Percentiles rank a stretch among this genome's conserved stretches.
These are phyloP conservation scores for Boletus eberwhitei DNA, from an alignment of 768 basidiomycete species.

Conservation along the genomic window DNA sequence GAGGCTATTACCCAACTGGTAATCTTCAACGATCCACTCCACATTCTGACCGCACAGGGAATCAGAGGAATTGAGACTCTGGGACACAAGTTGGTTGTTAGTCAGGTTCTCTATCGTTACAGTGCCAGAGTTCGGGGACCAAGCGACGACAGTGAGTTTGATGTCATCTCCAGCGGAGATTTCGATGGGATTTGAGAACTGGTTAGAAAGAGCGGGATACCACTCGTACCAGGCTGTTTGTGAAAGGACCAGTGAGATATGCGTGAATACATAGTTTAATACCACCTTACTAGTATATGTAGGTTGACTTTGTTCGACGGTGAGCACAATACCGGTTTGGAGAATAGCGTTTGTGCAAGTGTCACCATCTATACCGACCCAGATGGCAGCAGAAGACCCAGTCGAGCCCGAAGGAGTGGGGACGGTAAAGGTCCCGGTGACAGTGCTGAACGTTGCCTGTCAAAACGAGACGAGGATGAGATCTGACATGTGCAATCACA, in stretches of 20 bases:
- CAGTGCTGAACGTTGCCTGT: conserved; percentile 5
- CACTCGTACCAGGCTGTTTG: conserved; percentile 10
- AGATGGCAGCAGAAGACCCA: not conserved
- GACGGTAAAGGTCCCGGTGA: conserved; percentile 8
- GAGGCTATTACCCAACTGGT: fast-evolving
- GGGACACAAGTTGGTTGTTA: not conserved
- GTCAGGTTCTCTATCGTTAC: not conserved
- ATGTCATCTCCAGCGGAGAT: conserved; percentile 7
- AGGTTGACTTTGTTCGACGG: not conserved
- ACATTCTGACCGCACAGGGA: conserved; percentile 3
- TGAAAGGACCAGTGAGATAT: not conserved
- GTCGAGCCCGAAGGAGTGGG: not conserved
- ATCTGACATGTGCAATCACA: not conserved
- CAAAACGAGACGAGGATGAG: not conserved
- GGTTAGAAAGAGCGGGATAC: not conserved
- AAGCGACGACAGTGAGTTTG: not conserved
- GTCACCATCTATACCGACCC: conserved; percentile 12
- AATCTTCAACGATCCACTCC: conserved; percentile 10
- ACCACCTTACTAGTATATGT: not conserved
- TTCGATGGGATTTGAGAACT: not conserved
- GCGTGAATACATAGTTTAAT: too few species aligned
- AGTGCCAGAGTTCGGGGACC: not conserved
- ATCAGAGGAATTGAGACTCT: not conserved
- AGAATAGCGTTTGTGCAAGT: not conserved
- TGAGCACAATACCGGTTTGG: conserved; percentile 1